phyloP scores from a whole-genome alignment of 75 land plant species.

The Pinus albicaulis region DNA sequence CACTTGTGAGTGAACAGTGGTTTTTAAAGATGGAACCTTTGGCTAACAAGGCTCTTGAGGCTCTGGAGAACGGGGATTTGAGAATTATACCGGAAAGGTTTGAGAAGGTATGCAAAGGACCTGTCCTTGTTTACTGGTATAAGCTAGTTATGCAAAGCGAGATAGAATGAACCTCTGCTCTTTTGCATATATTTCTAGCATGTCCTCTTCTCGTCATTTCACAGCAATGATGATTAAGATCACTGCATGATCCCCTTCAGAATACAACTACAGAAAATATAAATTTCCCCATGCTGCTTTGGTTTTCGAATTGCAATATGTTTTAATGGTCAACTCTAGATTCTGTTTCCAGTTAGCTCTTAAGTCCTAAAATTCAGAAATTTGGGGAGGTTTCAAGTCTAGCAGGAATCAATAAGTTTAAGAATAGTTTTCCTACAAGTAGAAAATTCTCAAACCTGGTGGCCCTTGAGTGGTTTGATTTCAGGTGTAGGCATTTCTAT shows the following conservation, averaged over 20 bases:
- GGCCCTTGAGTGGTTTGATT: neutral
- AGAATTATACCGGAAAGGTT: constrained; percentile 92
- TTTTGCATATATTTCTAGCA: neutral
- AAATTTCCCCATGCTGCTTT: neutral
- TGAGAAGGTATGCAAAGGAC: constrained; percentile 67
- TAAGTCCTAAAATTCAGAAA: too few species aligned
- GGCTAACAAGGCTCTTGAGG: constrained; percentile 84
- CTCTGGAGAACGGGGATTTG: constrained; percentile 79
- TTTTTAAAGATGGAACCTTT: constrained; percentile 87
- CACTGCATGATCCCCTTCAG: neutral
- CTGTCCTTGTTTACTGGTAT: neutral
- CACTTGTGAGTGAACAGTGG: constrained; percentile 97
- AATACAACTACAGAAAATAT: neutral
- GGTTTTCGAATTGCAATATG: neutral
- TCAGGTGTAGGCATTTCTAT: neutral
- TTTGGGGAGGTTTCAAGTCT: neutral
- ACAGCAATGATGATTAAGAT: neutral
- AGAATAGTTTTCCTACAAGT: neutral
- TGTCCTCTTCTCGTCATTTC: neutral
- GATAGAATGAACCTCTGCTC: neutral
- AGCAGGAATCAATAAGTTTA: neutral
- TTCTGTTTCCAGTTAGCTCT: neutral
- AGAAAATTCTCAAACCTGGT: neutral
- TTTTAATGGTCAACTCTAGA: neutral
- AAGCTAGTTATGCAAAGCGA: too few species aligned